Evolutionary conservation across 140 eudicot genomes (phyloP).

Genomic region (Oenanthe javanica): DNA sequence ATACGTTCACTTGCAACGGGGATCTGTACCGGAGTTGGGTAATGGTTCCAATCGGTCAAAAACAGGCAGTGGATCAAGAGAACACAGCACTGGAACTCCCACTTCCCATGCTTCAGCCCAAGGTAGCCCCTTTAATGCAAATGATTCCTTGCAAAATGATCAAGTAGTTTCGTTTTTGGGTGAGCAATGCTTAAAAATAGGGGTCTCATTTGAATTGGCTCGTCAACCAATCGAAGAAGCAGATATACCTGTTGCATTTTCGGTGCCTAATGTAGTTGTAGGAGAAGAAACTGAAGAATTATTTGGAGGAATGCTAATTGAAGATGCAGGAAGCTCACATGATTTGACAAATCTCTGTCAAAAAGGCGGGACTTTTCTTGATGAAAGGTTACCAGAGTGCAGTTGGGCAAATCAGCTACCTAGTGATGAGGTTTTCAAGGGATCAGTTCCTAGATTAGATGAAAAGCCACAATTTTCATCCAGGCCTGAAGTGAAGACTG

Average conservation of each 20-base stretch:
- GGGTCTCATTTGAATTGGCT: constrained; percentile 20
- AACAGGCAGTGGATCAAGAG: constrained; percentile 53
- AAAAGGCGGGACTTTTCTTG: constrained; percentile 30
- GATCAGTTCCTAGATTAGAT: neutral
- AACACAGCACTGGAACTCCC: constrained; percentile 76
- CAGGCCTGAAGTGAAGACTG: neutral
- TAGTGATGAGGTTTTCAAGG: constrained; percentile 15
- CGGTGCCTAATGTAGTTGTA: constrained; percentile 25
- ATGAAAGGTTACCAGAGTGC: constrained; percentile 40
- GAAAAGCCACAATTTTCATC: constrained; percentile 30
- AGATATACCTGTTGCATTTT: constrained; percentile 19
- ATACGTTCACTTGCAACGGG: constrained; percentile 1
- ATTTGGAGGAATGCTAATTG: constrained; percentile 56
- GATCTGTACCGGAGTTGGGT: constrained; percentile 7
- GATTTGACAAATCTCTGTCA: constrained; percentile 68
- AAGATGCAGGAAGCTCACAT: constrained; percentile 95
- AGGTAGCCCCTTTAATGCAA: constrained; percentile 47
- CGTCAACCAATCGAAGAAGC: constrained; percentile 38
- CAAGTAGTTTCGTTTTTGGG: constrained; percentile 25
- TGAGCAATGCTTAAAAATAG: constrained; percentile 22
- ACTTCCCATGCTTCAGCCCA: constrained; percentile 79
- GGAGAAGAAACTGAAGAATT: constrained; percentile 48
- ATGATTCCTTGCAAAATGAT: constrained; percentile 25
- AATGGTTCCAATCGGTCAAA: constrained; percentile 26
- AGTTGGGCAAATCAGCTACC: constrained; percentile 34